These are phyloP conservation scores for Skeletonema tropicum DNA, from an alignment of 108 stramenopile species.

Conservation along the genomic window DNA sequence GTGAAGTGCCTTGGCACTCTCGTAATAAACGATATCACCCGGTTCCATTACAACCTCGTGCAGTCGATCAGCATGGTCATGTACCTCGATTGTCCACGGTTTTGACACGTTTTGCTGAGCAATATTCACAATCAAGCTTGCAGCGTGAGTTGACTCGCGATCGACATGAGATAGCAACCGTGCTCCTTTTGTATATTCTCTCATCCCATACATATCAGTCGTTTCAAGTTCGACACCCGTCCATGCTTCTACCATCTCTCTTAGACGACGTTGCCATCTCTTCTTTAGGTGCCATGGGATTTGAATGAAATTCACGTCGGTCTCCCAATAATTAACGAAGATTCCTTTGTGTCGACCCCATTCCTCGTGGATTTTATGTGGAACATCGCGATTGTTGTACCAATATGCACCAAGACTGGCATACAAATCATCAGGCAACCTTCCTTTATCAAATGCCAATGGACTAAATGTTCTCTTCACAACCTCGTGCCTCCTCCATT, in stretches of 20 bases:
- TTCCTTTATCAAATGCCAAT: slow-evolving; percentile 69
- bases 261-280: slow-evolving; percentile 71
- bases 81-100: slow-evolving; percentile 85
- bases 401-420: slow-evolving; percentile 76
- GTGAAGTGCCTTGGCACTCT: slow-evolving; percentile 87
- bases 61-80: slow-evolving; percentile 69
- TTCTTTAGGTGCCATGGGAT: slow-evolving; percentile 76
- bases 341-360: slow-evolving; percentile 77
- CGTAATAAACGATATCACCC: slow-evolving; percentile 91
- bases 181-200: slow-evolving; percentile 86
- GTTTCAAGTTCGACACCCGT: slow-evolving; percentile 75
- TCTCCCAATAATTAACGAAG: slow-evolving; percentile 91
- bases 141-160: slow-evolving; percentile 86
- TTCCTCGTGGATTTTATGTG: slow-evolving; percentile 74
- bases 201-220: slow-evolving; percentile 92
- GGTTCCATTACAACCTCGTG: slow-evolving; percentile 81
- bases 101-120: slow-evolving; percentile 79
- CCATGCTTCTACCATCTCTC: slow-evolving; percentile 78
- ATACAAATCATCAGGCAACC: slow-evolving; percentile 68
- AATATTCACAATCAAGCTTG: slow-evolving; percentile 89
- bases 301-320: slow-evolving; percentile 66
- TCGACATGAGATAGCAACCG: slow-evolving; percentile 90
- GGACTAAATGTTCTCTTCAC: slow-evolving; percentile 66
- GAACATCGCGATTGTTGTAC: slow-evolving; percentile 74
- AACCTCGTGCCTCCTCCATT: slow-evolving; percentile 59